Conservation (phyloP, 768 basidiomycete genomes). For the Agrocybe praecox region DNA sequence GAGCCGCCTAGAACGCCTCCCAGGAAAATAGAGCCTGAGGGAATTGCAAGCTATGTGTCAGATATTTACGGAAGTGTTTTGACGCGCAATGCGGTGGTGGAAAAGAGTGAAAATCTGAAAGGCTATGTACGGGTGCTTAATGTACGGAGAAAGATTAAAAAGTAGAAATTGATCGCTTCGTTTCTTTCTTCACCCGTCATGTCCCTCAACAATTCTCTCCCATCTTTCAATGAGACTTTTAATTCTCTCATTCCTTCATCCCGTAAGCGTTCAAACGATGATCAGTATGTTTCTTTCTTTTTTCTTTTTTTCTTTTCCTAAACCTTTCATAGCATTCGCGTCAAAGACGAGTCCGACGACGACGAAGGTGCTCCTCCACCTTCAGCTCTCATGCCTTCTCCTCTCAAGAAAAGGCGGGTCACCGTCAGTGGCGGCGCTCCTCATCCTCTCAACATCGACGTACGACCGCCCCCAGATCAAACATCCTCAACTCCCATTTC, state of each 20-base stretch:
- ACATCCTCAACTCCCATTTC: slow-evolving; percentile 60
- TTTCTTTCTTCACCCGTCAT: slow-evolving; percentile 36
- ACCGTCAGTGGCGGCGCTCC: slow-evolving; percentile 63
- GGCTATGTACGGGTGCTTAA: slow-evolving; percentile 56
- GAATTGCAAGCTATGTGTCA: slow-evolving; percentile 61
- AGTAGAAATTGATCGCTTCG: slow-evolving; percentile 14
- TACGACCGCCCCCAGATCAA: slow-evolving; percentile 43
- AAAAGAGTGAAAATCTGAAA: neutral
- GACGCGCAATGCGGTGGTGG: slow-evolving; percentile 50
- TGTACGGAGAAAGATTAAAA: slow-evolving; percentile 58
- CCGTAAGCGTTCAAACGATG: slow-evolving; percentile 49
- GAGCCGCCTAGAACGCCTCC: slow-evolving; percentile 58
- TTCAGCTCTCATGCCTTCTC: slow-evolving; percentile 43
- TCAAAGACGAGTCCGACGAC: slow-evolving; percentile 66
- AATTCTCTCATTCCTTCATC: slow-evolving; percentile 68
- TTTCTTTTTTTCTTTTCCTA: slow-evolving; percentile 3
- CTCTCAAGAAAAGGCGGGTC: slow-evolving; percentile 68
- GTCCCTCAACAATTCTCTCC: slow-evolving; percentile 62
- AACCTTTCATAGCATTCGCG: slow-evolving; percentile 30
- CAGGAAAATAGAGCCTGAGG: slow-evolving; percentile 22
- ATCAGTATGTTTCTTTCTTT: slow-evolving; percentile 44
- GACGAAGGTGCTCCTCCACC: slow-evolving; percentile 34
- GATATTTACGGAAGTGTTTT: slow-evolving; percentile 60
- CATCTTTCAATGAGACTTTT: slow-evolving; percentile 60
- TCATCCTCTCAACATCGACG: slow-evolving; percentile 56